Base-by-base conservation (phyloP, 495 filamentous ascomycete genomes). In the Annulohypoxylon maeteangense region DNA sequence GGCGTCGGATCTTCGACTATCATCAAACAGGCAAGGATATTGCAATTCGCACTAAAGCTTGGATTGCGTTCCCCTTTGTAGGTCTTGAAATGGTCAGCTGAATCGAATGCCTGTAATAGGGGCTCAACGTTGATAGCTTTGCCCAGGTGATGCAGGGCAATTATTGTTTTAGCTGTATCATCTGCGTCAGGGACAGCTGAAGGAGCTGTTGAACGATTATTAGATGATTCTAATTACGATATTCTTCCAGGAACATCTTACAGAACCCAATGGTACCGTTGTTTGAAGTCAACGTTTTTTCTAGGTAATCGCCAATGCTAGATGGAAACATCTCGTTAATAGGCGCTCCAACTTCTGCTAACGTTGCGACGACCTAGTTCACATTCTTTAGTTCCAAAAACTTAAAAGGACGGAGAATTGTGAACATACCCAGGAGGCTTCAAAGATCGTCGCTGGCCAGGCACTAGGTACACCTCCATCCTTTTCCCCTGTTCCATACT, bases 131-230 rank as follows among this genome's bases (percentile, higher is more conserved):
- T 44, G 16, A 16, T 40, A 4, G 40, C 7, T 12, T 40, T 32
- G 34, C 1, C 68, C 62, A 18, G 65, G 70, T 12, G 76, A 34
- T 50, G 63, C 0, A 83, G n/a, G 69, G 70, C 45, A 18, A 76
- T 70, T 7, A 82, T 72, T 4, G 76, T 65, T 51, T 80, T 83
- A 1, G 83, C 81, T 7, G 83, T 85, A 53, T 85, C 82, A 74
- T 85, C 83, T n/a, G 81, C 84, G 74, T 86, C 84, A 6, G 81
- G 16, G 34, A 57, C 63, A 5, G 78, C 31, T 7, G 31, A 32
- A 10, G 6, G 31, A 32, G 31, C 31, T 32, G 12, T 36, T 0
- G 5, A 36, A 36, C 12, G 8, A 7, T 36, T 7, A 11, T 36
- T 36, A 36, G 12, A 36, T 36, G 4, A 11, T 36, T 7, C 4